These are phyloP conservation scores for Ceratobasidium sp. DNA, from an alignment of 1,284 basidiomycete species.

Conservation along the genomic window DNA sequence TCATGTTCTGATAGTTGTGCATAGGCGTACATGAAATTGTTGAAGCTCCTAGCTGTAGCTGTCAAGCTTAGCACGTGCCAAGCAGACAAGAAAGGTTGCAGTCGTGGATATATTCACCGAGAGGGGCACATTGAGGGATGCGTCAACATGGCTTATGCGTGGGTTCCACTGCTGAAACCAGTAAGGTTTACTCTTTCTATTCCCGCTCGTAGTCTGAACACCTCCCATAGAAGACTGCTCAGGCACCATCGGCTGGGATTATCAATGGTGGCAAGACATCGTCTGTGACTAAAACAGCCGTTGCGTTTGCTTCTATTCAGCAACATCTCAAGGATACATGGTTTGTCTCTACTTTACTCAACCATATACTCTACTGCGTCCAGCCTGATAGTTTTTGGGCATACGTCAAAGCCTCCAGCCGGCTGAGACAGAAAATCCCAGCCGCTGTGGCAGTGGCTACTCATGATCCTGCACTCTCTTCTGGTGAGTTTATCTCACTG, in stretches of 20 bases:
- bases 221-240: too few relatives aligned
- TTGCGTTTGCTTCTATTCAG: conserved; percentile 2
- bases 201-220: too few relatives aligned
- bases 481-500: not conserved
- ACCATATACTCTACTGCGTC: not conserved
- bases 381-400: conserved; percentile 11
- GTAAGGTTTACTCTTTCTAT: too few relatives aligned
- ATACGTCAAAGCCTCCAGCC: not conserved
- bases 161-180: not conserved
- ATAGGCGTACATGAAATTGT: not conserved
- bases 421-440: not conserved
- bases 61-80: not conserved
- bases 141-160: not conserved
- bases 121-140: not conserved
- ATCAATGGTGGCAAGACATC: too few relatives aligned
- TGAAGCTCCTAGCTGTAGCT: not conserved
- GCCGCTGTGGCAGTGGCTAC: not conserved
- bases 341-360: not conserved
- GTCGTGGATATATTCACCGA: not conserved
- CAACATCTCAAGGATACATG: not conserved
- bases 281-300: too few relatives aligned
- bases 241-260: too few relatives aligned
- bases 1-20: not conserved
- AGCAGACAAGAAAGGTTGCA: too few relatives aligned
- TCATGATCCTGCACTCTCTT: not conserved